phyloP scores from a whole-genome alignment of 306 rosid species.

The Crotalaria pallida region DNA sequence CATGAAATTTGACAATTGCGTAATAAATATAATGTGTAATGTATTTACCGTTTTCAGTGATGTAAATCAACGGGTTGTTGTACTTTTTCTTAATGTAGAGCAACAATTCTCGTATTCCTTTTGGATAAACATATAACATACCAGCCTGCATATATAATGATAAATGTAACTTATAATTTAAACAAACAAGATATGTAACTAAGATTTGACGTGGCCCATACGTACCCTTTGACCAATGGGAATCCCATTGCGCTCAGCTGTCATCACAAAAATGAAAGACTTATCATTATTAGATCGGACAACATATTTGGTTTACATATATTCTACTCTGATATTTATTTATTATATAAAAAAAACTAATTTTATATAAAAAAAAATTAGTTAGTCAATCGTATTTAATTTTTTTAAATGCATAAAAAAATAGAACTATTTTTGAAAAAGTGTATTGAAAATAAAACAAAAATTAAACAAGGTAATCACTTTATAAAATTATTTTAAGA shows the following conservation, averaged over 20 bases:
- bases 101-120: constrained; percentile 37
- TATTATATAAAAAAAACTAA: no score
- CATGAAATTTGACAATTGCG: background rate
- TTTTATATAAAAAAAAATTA: no score
- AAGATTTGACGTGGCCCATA: background rate
- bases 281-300: background rate
- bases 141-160: constrained; percentile 28
- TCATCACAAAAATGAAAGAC: background rate
- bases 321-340: no score
- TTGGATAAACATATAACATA: constrained; percentile 42
- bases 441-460: no score
- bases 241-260: constrained; percentile 35
- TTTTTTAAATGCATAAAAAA: no score
- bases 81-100: constrained; percentile 34
- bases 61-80: constrained; percentile 46
- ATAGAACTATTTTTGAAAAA: no score
- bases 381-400: no score
- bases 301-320: background rate
- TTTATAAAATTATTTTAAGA: no score
- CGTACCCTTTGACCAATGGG: constrained; percentile 48
- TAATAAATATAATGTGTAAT: background rate
- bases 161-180: background rate
- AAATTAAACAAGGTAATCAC: no score
- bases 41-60: constrained; percentile 55
- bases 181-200: background rate